Conservation (phyloP, 768 basidiomycete species). For the Serpula lacrymans region DNA sequence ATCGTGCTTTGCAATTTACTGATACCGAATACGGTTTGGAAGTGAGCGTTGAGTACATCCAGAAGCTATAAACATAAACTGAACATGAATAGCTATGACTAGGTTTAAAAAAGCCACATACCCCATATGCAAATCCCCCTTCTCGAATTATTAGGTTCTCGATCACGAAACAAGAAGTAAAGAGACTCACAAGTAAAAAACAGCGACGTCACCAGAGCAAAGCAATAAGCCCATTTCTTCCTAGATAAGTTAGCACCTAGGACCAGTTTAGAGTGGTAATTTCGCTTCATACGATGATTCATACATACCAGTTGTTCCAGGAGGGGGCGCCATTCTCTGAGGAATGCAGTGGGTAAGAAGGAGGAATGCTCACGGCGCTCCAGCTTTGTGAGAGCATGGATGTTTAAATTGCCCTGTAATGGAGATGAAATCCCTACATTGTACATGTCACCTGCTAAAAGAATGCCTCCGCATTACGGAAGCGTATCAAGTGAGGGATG, state of each 20-base stretch:
- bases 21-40: conserved; percentile 67
- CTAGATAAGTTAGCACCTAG: conserved; percentile 43
- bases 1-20: conserved; percentile 69
- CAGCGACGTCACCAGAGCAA: conserved; percentile 66
- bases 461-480: background rate
- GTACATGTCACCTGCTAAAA: background rate
- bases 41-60: conserved; percentile 69
- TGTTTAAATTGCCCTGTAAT: conserved; percentile 6
- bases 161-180: background rate
- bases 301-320: conserved; percentile 40
- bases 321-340: conserved; percentile 36
- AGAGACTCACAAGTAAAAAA: conserved; percentile 64
- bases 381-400: background rate
- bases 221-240: conserved; percentile 53
- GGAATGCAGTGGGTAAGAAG: conserved; percentile 3
- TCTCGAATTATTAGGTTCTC: background rate
- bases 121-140: conserved; percentile 71
- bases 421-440: background rate
- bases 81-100: conserved; percentile 16
- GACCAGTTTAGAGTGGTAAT: too few species aligned
- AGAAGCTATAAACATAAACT: conserved; percentile 48
- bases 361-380: conserved; percentile 1
- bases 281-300: too few species aligned
- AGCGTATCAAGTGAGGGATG: conserved; percentile 2
- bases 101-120: conserved; percentile 23